These are phyloP conservation scores for Penicillium sp. DNA, from an alignment of 2,329 filamentous ascomycete species.

Conservation along the genomic window DNA sequence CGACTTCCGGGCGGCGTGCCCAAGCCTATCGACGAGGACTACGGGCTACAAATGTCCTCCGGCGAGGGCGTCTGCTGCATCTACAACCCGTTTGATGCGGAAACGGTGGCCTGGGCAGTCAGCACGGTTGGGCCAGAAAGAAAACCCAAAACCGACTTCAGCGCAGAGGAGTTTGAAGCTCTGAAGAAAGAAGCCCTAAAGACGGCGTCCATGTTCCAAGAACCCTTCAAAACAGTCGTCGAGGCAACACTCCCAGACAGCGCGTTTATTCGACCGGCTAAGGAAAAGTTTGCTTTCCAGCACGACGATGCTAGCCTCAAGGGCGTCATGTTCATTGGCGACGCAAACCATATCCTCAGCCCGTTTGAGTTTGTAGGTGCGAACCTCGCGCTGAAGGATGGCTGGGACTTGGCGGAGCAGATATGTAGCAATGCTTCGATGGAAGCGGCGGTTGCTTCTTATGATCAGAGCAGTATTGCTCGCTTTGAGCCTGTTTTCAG, in stretches of 20 bases:
- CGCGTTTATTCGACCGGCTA: conserved; percentile 37
- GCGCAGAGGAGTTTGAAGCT: background rate
- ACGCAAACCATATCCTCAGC: conserved; percentile 48
- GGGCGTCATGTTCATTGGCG: conserved; percentile 45
- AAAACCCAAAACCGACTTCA: background rate
- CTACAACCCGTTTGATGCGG: conserved; percentile 41
- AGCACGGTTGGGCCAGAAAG: conserved; percentile 24
- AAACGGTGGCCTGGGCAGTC: conserved; percentile 41
- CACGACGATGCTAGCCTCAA: conserved; percentile 33
- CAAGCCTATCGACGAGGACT: conserved; percentile 28
- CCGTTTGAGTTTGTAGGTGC: conserved; percentile 49
- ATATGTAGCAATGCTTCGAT: conserved; percentile 29
- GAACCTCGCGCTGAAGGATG: conserved; percentile 47
- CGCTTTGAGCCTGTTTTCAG: conserved; percentile 17
- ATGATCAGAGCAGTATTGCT: conserved; percentile 35
- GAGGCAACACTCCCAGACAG: conserved; percentile 35
- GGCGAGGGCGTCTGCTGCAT: conserved; percentile 42
- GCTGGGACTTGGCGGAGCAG: conserved; percentile 43
- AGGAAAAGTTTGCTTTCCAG: conserved; percentile 43
- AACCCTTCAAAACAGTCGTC: conserved; percentile 43
- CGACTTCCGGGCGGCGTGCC: conserved; percentile 32
- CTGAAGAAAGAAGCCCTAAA: conserved; percentile 2
- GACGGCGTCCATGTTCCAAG: conserved; percentile 33
- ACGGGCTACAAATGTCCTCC: conserved; percentile 37
- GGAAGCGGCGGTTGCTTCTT: conserved; percentile 23